A percentile compares a stretch with the other conserved stretches of the same genome.
Conservation (phyloP, 805 yeast genomes). For the Komagataella ulmi region DNA sequence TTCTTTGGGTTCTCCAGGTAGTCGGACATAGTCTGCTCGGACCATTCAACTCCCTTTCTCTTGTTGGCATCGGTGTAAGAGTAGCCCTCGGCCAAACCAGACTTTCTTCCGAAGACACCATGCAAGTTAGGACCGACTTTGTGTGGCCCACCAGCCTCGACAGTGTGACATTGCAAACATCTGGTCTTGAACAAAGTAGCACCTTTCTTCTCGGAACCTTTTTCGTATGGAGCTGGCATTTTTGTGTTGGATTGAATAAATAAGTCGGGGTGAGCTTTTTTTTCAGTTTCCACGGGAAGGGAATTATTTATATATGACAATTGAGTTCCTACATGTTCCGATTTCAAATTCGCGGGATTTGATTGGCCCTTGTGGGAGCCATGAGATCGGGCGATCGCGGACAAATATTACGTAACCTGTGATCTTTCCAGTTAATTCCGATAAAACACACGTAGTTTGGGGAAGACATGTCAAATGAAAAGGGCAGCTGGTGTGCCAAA, state of each 20-base stretch:
- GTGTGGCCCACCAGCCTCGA: conserved; percentile 91
- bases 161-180: conserved; percentile 98
- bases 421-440: not conserved
- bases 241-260: not conserved
- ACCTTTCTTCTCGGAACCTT: conserved; percentile 82
- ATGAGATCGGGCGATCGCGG: not conserved
- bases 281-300: not conserved
- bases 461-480: not conserved
- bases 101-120: conserved; percentile 85
- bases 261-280: not conserved
- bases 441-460: not conserved
- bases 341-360: not conserved
- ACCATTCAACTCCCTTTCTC: conserved; percentile 87
- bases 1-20: conserved; percentile 99
- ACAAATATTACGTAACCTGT: not conserved
- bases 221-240: conserved; percentile 29
- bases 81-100: conserved; percentile 88
- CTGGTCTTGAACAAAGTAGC: conserved; percentile 97
- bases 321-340: not conserved
- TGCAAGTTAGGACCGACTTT: conserved; percentile 98
- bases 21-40: conserved; percentile 77
- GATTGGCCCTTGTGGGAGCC: not conserved
- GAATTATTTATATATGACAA: not conserved
- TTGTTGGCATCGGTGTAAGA: conserved; percentile 98
- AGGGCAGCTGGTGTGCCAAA: not conserved